Percentiles rank a stretch among this genome's conserved stretches.
These are phyloP conservation scores for Fonsecaea monophora DNA, from an alignment of 2,329 filamentous ascomycete species.

Conservation along the genomic window DNA sequence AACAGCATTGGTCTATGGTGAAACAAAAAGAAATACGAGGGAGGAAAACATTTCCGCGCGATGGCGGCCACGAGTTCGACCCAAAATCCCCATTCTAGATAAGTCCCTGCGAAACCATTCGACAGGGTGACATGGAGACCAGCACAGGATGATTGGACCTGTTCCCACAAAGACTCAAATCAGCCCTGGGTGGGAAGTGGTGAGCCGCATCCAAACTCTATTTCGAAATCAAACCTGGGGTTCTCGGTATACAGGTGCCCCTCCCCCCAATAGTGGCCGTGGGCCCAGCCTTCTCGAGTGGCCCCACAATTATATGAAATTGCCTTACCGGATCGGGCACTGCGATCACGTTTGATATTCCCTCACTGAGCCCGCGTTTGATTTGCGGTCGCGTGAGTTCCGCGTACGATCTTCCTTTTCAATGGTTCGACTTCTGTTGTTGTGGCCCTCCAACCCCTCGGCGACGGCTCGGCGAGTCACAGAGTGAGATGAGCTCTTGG, in stretches of 20 bases:
- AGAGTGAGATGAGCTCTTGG: not conserved
- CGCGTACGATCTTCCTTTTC: not conserved
- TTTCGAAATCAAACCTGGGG: not conserved
- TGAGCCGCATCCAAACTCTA: not conserved
- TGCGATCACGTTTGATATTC: not conserved
- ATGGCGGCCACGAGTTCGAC: too few species aligned
- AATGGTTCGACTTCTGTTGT: not conserved
- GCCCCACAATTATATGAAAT: not conserved
- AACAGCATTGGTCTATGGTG: too few species aligned
- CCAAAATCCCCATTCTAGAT: too few species aligned
- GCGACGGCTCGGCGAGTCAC: too few species aligned
- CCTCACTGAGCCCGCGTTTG: not conserved
- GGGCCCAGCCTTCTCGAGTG: not conserved
- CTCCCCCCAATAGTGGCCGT: too few species aligned
- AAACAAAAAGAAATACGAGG: too few species aligned
- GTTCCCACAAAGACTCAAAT: too few species aligned
- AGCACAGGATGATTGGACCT: not conserved
- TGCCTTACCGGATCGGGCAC: not conserved
- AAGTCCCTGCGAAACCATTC: too few species aligned
- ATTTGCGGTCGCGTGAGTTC: not conserved
- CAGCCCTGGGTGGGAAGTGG: not conserved
- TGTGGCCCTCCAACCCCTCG: not conserved
- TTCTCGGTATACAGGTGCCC: not conserved
- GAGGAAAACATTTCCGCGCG: too few species aligned
- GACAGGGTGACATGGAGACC: not conserved